phyloP scores from a whole-genome alignment of 2,329 filamentous ascomycete species.

The Orbilia quercus region DNA sequence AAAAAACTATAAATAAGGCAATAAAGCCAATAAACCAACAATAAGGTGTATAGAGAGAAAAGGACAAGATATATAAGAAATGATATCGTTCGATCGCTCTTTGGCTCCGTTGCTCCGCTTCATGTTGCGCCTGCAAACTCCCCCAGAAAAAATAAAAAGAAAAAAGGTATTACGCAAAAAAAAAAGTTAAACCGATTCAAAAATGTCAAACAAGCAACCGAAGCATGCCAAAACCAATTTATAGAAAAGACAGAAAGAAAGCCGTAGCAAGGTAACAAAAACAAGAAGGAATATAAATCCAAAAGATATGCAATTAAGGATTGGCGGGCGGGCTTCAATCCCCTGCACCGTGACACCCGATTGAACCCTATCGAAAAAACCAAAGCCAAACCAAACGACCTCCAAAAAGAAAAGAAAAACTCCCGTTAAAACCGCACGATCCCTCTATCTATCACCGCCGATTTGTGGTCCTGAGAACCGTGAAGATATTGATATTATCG shows the following conservation, averaged over 20 bases:
- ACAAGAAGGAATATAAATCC: too few relatives aligned
- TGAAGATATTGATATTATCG: conserved; percentile 56
- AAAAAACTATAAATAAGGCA: conserved; percentile 6
- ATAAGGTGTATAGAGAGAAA: not conserved
- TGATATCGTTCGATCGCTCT: conserved; percentile 6
- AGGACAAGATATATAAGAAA: conserved; percentile 12
- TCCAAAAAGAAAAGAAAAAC: conserved; percentile 52
- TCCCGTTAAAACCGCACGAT: not conserved
- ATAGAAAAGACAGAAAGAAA: not conserved
- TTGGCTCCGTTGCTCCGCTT: conserved; percentile 29
- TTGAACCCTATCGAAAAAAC: too few relatives aligned
- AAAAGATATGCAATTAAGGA: too few relatives aligned
- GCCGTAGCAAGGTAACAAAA: too few relatives aligned
- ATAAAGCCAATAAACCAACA: not conserved
- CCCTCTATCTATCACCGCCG: conserved; percentile 27
- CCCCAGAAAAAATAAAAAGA: too few relatives aligned
- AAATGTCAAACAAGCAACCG: not conserved
- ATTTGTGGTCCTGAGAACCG: conserved; percentile 53
- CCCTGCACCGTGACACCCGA: too few relatives aligned
- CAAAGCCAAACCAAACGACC: conserved; percentile 36
- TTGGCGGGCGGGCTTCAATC: not conserved
- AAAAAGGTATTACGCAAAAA: conserved; percentile 1
- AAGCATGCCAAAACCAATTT: not conserved
- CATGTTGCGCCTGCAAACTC: conserved; percentile 12
- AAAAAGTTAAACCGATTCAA: not conserved